These are phyloP conservation scores for Phoenix dactylifera DNA, from an alignment of 176 grass and related monocot genomes.

Conservation along the genomic window DNA sequence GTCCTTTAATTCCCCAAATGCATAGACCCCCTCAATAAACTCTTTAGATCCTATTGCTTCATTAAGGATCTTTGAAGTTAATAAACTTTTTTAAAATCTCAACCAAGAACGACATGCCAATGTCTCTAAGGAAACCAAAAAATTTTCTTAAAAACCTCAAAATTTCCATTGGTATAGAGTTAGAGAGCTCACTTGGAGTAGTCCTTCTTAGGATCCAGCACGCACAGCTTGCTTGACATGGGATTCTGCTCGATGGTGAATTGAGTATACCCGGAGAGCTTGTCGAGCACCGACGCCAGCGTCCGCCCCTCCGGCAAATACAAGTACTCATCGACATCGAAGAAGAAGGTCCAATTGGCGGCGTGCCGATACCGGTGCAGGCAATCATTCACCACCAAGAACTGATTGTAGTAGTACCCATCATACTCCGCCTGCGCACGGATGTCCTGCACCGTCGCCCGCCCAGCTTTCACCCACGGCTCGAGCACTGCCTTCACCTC, in stretches of 20 bases:
- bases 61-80: too few relatives aligned
- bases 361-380: constrained; percentile 65
- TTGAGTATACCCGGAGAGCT: constrained; percentile 65
- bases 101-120: too few relatives aligned
- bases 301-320: constrained; percentile 46
- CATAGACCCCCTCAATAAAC: too few relatives aligned
- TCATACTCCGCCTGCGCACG: constrained; percentile 65
- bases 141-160: too few relatives aligned
- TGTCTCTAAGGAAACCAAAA: too few relatives aligned
- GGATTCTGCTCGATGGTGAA: constrained; percentile 97
- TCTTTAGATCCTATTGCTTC: too few relatives aligned
- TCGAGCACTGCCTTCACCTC: constrained; percentile 54
- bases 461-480: constrained; percentile 70
- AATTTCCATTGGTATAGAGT: too few relatives aligned
- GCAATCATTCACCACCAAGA: constrained; percentile 87
- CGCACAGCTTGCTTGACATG: constrained; percentile 76
- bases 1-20: too few relatives aligned
- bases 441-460: constrained; percentile 88
- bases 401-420: constrained; percentile 91
- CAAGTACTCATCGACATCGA: constrained; percentile 93
- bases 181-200: constrained; percentile 42
- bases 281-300: constrained; percentile 41
- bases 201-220: constrained; percentile 32
- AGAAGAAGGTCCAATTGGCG: constrained; percentile 90
- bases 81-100: too few relatives aligned